Evolutionary conservation across 768 basidiomycete species (phyloP), one percentile per base, ranked within the genome.

Genomic region (Boletus fagicola): DNA sequence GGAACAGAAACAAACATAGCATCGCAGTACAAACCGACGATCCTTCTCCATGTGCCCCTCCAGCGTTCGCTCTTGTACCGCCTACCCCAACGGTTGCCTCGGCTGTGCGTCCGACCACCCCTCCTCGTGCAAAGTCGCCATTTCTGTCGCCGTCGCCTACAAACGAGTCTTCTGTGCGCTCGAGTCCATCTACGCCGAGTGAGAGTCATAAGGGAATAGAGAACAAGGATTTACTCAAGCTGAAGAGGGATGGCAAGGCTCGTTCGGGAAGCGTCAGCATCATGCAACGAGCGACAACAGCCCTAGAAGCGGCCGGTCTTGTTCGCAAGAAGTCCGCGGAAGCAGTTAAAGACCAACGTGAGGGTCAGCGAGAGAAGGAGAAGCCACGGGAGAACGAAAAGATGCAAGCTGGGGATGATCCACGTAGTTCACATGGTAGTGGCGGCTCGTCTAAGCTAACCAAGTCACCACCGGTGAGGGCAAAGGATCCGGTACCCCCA

Each of bases 281-380:
- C 71, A 91, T 98, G 82, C 95, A 98, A 65, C 85, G 94, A 26
- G 94, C 93, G 0, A 95, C 94, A 2, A 96, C 93, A 1, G 92
- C 90, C 1, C 78, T 94, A 26, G 91, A 92, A 69, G 92, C 90
- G 11, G 89, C 88, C 13, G 89, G 92, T 3, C 73, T 95, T 11
- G 89, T 93, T 47, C 76, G 87, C 58, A 93, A 94, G 75, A 93
- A 90, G 72, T 89, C 87, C 5, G 74, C 82, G 0, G 92, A 94
- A 68, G 87, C 76, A 7, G 83, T 92, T 11, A 78, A 78, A 57
- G 87, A 87, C 42, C 83, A 86, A 46, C 80, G 77, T 49, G 83
- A 86, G 57, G 74, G 68, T 50, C 74, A 75, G 38, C 71, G 74
- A 60, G 69, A 74, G 54, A 63, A 63, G 59, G 78, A 83, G 67